phyloP scores from a whole-genome alignment of 345 rosid genomes.

The Syzygium grande region DNA sequence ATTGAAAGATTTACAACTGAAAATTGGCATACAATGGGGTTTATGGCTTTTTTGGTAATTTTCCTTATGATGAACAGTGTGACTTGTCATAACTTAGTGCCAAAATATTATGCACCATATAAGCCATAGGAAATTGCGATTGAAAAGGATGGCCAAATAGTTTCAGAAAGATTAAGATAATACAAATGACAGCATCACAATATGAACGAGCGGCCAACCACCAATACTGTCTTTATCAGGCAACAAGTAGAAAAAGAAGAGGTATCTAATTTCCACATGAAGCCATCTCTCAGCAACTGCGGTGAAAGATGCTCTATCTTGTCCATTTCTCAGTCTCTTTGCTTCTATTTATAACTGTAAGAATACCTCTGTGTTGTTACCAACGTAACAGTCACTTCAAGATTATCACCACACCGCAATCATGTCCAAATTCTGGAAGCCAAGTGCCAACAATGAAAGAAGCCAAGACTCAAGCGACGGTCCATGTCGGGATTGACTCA shows the following conservation, averaged over 20 bases:
- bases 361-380: background rate
- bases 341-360: background rate
- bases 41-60: background rate
- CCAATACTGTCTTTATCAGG: background rate
- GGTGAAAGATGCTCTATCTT: background rate
- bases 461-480: slow-evolving; percentile 11
- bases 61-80: accelerated
- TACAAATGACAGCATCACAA: background rate
- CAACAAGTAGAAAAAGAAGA: background rate
- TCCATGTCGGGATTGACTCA: slow-evolving; percentile 4
- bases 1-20: background rate
- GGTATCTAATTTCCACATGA: background rate
- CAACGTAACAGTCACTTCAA: background rate
- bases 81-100: background rate
- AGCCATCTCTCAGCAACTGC: background rate
- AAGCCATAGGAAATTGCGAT: background rate
- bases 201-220: background rate
- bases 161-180: background rate
- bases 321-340: background rate
- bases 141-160: background rate
- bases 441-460: slow-evolving; percentile 8
- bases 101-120: background rate
- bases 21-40: background rate
- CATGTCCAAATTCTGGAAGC: background rate
- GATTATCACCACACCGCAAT: background rate